phyloP scores from a whole-genome alignment of 495 filamentous ascomycete genomes.

The Antarctomyces pellizariae region DNA sequence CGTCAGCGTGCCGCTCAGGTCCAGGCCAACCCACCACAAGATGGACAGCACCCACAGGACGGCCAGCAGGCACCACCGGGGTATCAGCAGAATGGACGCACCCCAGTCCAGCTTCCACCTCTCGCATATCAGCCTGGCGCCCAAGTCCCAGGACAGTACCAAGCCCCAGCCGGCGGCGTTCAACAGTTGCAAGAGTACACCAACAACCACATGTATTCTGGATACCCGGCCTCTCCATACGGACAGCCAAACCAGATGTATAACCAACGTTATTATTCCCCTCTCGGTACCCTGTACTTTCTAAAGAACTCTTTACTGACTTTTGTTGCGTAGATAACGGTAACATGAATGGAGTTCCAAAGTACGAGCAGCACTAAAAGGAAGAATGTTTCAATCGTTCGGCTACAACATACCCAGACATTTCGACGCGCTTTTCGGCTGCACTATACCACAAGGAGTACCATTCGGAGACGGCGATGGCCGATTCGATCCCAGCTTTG shows the following conservation, averaged over 20 bases:
- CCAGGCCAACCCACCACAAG: conserved; percentile 31
- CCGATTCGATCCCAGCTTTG: too few species aligned
- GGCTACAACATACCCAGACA: conserved; percentile 1
- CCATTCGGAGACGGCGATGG: too few species aligned
- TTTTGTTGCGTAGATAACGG: conserved; percentile 11
- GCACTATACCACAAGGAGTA: too few species aligned
- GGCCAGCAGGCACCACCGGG: conserved; percentile 32
- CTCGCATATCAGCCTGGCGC: conserved; percentile 57
- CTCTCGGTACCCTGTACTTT: conserved; percentile 8
- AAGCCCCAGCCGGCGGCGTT: conserved; percentile 35
- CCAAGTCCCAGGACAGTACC: conserved; percentile 41
- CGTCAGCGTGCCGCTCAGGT: conserved; percentile 45
- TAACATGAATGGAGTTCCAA: conserved; percentile 6
- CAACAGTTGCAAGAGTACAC: conserved; percentile 41
- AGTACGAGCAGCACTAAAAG: conserved; percentile 9
- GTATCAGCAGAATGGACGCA: conserved; percentile 33
- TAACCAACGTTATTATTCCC: conserved; percentile 40
- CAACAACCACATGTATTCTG: conserved; percentile 24
- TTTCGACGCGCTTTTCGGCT: too few species aligned
- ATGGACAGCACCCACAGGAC: conserved; percentile 29
- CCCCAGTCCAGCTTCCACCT: conserved; percentile 51
- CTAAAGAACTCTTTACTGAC: conserved; percentile 7
- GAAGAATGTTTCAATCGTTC: not conserved
- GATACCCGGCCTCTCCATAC: conserved; percentile 57
- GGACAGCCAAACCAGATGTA: conserved; percentile 52